Conservation (phyloP, 768 basidiomycete species). For the Suillus occidentalis region DNA sequence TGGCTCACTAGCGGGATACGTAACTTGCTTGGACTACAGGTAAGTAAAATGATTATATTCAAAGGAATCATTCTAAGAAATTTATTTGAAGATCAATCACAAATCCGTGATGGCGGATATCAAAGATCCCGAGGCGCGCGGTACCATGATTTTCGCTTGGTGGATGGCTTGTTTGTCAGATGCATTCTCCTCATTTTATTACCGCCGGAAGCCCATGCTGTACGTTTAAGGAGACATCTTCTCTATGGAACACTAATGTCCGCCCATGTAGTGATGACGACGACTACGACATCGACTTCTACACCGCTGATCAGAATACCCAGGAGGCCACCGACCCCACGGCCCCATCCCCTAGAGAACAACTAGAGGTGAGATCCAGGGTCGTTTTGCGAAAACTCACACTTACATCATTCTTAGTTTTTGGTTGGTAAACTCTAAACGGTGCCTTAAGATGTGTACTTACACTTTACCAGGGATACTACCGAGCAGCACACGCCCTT, state of each 20-base stretch:
- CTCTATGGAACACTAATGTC: slow-evolving; percentile 23
- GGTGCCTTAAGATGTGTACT: slow-evolving; percentile 9
- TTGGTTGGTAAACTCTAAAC: slow-evolving; percentile 49
- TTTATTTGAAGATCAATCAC: slow-evolving; percentile 66
- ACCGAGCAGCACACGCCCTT: slow-evolving; percentile 79
- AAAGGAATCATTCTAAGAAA: slow-evolving; percentile 9
- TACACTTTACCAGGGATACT: slow-evolving; percentile 63
- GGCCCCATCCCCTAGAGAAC: slow-evolving; percentile 70
- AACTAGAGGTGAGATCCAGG: slow-evolving; percentile 61
- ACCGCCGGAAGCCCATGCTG: slow-evolving; percentile 81
- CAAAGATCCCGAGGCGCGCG: slow-evolving; percentile 70
- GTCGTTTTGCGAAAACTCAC: neutral
- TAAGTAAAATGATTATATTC: slow-evolving; percentile 26
- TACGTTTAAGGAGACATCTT: slow-evolving; percentile 32
- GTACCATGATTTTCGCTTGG: slow-evolving; percentile 90
- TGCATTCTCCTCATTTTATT: slow-evolving; percentile 80
- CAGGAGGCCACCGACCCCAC: slow-evolving; percentile 49
- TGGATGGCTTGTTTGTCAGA: slow-evolving; percentile 91
- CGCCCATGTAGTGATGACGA: slow-evolving; percentile 61
- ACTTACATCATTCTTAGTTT: slow-evolving; percentile 44
- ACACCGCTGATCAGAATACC: slow-evolving; percentile 64
- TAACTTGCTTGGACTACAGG: slow-evolving; percentile 76
- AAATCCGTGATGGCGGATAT: slow-evolving; percentile 76
- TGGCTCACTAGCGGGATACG: slow-evolving; percentile 80
- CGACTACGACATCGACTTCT: slow-evolving; percentile 89